phyloP scores from a whole-genome alignment of 768 basidiomycete genomes.

The Tricholoma terreum region DNA sequence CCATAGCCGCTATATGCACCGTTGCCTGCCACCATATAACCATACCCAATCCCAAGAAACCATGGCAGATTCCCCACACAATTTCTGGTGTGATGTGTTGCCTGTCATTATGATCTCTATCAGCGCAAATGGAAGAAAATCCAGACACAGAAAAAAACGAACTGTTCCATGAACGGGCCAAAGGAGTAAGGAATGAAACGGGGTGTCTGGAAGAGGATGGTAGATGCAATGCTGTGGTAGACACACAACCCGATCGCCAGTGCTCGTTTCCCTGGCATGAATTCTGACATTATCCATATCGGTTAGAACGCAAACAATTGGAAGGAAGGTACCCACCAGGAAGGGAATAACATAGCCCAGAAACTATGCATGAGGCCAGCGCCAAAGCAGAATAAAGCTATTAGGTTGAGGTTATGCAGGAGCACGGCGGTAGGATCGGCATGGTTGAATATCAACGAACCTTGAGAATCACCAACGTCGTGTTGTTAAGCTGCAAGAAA shows the following conservation, averaged over 20 bases:
- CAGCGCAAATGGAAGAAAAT: neutral
- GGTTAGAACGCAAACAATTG: neutral
- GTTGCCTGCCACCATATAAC: constrained; percentile 83
- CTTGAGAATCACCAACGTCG: constrained; percentile 72
- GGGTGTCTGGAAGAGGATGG: constrained; percentile 70
- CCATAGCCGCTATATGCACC: constrained; percentile 45
- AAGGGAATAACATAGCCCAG: constrained; percentile 63
- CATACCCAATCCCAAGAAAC: constrained; percentile 67
- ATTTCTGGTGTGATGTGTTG: constrained; percentile 67
- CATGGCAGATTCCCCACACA: constrained; percentile 72
- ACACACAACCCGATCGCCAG: constrained; percentile 72
- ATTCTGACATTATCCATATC: constrained; percentile 45
- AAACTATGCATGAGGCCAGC: constrained; percentile 56
- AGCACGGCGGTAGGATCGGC: neutral
- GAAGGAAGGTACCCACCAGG: constrained; percentile 52
- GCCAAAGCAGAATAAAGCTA: constrained; percentile 71
- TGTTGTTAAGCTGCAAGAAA: constrained; percentile 81
- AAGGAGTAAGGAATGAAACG: constrained; percentile 77
- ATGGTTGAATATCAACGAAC: constrained; percentile 32
- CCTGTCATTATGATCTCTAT: constrained; percentile 27
- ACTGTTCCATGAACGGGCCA: constrained; percentile 60
- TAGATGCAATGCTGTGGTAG: constrained; percentile 73
- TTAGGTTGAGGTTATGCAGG: neutral
- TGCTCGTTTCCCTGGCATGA: constrained; percentile 82
- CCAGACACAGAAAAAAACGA: constrained; percentile 29